These are phyloP conservation scores for Malassezia psittaci DNA, from an alignment of 1,284 basidiomycete genomes.

Conservation along the genomic window DNA sequence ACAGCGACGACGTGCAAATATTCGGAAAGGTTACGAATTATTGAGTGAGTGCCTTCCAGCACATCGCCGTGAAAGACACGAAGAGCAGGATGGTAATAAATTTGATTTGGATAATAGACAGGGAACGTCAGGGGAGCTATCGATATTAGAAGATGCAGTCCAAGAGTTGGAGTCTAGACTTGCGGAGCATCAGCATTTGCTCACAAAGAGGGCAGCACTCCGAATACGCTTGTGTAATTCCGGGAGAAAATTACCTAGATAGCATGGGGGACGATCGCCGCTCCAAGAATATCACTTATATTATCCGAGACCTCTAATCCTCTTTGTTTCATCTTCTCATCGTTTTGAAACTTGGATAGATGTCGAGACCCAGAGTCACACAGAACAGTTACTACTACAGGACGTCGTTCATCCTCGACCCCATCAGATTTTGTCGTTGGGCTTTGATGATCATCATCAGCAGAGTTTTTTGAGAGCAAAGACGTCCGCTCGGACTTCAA, in stretches of 20 bases:
- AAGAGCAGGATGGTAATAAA: background rate
- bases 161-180: slow-evolving; percentile 1
- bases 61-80: background rate
- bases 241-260: background rate
- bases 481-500: slow-evolving; percentile 20
- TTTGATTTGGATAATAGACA: background rate
- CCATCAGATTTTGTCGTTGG: background rate
- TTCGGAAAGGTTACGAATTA: slow-evolving; percentile 18
- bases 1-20: slow-evolving; percentile 17
- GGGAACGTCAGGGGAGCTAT: slow-evolving; percentile 1
- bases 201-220: background rate
- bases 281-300: slow-evolving; percentile 34
- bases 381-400: slow-evolving; percentile 42
- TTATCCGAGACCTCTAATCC: slow-evolving; percentile 26
- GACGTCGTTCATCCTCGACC: slow-evolving; percentile 10
- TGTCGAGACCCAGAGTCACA: slow-evolving; percentile 42
- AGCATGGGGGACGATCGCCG: background rate
- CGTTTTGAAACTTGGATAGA: slow-evolving; percentile 43
- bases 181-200: slow-evolving; percentile 1
- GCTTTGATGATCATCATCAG: background rate
- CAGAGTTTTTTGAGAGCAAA: slow-evolving; percentile 7
- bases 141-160: slow-evolving; percentile 8
- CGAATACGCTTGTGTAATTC: background rate
- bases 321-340: slow-evolving; percentile 22
- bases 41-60: slow-evolving; percentile 1